These are phyloP conservation scores for Calonectria leucothoes DNA, from an alignment of 2,329 filamentous ascomycete genomes.

Conservation along the genomic window DNA sequence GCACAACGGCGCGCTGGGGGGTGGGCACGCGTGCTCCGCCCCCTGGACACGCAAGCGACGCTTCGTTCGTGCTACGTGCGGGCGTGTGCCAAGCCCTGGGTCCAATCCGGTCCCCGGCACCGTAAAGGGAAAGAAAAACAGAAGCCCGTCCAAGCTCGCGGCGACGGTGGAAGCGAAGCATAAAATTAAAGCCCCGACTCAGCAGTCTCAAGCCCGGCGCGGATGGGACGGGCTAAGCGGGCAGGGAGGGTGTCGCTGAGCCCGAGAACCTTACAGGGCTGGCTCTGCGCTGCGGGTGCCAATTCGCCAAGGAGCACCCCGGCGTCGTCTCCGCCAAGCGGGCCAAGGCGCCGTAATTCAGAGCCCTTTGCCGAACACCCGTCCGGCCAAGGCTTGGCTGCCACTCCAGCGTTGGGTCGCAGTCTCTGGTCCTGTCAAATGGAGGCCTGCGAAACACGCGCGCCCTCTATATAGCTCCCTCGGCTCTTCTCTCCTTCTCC, in stretches of 20 bases:
- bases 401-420: background rate
- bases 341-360: slow-evolving; percentile 15
- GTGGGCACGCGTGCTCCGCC: slow-evolving; percentile 13
- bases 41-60: slow-evolving; percentile 9
- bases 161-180: background rate
- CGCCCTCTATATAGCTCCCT: slow-evolving; percentile 16
- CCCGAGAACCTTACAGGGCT: background rate
- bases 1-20: slow-evolving; percentile 1
- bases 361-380: slow-evolving; percentile 18
- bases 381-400: slow-evolving; percentile 21
- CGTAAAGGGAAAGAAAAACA: background rate
- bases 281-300: background rate
- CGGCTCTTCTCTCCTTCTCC: background rate
- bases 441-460: background rate
- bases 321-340: background rate
- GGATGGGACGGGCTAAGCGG: too few species aligned
- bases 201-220: too few species aligned
- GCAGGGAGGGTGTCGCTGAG: too few species aligned
- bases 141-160: background rate
- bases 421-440: background rate
- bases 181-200: background rate
- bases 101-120: background rate
- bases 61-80: background rate
- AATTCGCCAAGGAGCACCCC: background rate
- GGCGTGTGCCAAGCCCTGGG: background rate